These are phyloP conservation scores for Euphrasia confusa DNA, from an alignment of 257 asterid genomes.

Conservation along the genomic window DNA sequence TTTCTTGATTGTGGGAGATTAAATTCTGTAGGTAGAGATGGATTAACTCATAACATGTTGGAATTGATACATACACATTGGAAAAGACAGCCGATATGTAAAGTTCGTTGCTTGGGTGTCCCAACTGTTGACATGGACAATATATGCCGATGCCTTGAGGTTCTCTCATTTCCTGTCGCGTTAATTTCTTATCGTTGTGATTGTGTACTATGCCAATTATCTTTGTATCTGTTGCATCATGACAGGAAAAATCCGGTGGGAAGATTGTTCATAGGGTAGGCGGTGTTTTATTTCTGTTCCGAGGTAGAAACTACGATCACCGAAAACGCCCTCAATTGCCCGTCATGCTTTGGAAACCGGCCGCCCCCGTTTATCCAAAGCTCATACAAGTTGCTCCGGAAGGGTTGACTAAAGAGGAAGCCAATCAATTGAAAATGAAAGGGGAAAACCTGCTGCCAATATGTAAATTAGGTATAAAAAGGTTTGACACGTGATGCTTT, in stretches of 20 bases:
- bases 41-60: slow-evolving; percentile 97
- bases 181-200: neutral
- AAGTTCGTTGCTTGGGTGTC: slow-evolving; percentile 95
- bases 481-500: neutral
- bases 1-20: slow-evolving; percentile 25
- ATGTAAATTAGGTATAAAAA: slow-evolving; percentile 70
- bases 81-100: slow-evolving; percentile 89
- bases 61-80: slow-evolving; percentile 95
- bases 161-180: slow-evolving; percentile 30
- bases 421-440: slow-evolving; percentile 61
- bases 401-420: slow-evolving; percentile 84
- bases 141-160: slow-evolving; percentile 85
- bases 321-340: slow-evolving; percentile 69
- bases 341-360: slow-evolving; percentile 98
- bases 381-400: slow-evolving; percentile 96
- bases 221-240: too few species aligned
- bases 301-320: slow-evolving; percentile 88
- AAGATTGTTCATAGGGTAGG: slow-evolving; percentile 75
- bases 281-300: slow-evolving; percentile 79
- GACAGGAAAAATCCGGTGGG: slow-evolving; percentile 83
- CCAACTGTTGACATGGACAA: slow-evolving; percentile 97
- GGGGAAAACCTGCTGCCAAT: slow-evolving; percentile 71
- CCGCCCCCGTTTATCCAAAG: slow-evolving; percentile 96
- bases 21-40: slow-evolving; percentile 81
- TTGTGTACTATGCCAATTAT: neutral